phyloP scores from a whole-genome alignment of 2,329 filamentous ascomycete species.

The Paraphaeosphaeria minitans region DNA sequence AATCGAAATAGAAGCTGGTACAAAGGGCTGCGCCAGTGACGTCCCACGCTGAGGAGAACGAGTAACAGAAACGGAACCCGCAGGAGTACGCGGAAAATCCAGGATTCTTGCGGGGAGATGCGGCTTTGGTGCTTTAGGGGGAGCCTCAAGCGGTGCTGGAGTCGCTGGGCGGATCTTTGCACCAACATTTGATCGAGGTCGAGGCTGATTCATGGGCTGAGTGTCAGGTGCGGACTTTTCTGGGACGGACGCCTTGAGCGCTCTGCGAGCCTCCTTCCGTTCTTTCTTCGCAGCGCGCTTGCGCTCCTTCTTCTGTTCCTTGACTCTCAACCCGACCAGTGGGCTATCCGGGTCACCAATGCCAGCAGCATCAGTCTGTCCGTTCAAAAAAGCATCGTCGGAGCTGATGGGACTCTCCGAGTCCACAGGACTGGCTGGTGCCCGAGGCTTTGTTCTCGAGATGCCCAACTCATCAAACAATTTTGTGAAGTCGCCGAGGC shows the following conservation, averaged over 20 bases:
- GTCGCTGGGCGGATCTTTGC: conserved; percentile 33
- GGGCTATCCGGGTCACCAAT: conserved; percentile 1
- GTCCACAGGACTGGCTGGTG: conserved; percentile 29
- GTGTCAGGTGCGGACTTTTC: background rate
- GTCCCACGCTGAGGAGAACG: background rate
- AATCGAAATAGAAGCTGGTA: background rate
- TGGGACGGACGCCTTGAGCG: background rate
- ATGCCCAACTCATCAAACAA: conserved; percentile 53
- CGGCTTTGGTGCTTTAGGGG: background rate
- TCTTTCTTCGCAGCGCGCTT: conserved; percentile 26
- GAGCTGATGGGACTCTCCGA: conserved; percentile 48
- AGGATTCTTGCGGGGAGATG: background rate
- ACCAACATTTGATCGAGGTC: conserved; percentile 35
- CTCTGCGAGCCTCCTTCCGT: conserved; percentile 14
- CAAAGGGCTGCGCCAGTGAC: conserved; percentile 4
- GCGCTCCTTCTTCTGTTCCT: conserved; percentile 34
- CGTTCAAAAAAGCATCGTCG: conserved; percentile 43
- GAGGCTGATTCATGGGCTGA: conserved; percentile 2
- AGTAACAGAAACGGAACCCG: background rate
- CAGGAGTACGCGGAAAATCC: background rate
- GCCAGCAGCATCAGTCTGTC: background rate
- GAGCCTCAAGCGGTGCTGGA: conserved; percentile 12
- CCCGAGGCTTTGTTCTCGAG: conserved; percentile 23
- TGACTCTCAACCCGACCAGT: conserved; percentile 26
- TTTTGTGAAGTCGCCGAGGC: conserved; percentile 54